Evolutionary conservation across 169 alveolate genomes (phyloP).

Genomic region (Amoebophrya sp.): DNA sequence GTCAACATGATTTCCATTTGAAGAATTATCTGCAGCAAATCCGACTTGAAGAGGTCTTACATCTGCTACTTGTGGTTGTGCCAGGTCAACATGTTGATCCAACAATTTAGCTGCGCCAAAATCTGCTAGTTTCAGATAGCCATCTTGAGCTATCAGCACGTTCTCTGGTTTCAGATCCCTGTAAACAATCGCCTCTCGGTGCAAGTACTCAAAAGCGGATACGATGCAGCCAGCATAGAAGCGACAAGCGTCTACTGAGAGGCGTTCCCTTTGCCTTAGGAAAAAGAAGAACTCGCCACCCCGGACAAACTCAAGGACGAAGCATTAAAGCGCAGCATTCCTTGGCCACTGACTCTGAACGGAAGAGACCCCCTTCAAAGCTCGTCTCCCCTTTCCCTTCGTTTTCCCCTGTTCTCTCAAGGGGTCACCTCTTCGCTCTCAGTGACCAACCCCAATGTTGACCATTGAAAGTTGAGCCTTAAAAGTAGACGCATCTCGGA

Average conservation of each 20-base stretch:
- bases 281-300: constrained; percentile 78
- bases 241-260: constrained; percentile 59
- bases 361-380: no score
- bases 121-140: constrained; percentile 94
- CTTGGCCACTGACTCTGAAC: no score
- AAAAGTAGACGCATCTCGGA: constrained; percentile 60
- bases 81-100: constrained; percentile 45
- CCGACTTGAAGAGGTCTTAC: no score
- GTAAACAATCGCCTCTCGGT: constrained; percentile 67
- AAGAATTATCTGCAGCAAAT: no score
- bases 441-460: no score
- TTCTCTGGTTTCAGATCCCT: constrained; percentile 94
- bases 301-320: constrained; percentile 57
- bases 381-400: constrained; percentile 61
- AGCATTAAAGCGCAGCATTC: no score
- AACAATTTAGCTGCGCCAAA: constrained; percentile 98
- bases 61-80: background rate
- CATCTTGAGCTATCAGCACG: constrained; percentile 88
- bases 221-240: constrained; percentile 75
- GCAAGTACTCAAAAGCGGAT: constrained; percentile 88
- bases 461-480: no score
- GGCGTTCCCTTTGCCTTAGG: constrained; percentile 62
- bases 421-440: no score
- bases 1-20: no score
- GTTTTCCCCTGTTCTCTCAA: no score